Evolutionary conservation across 331 rosid species (phyloP), one percentile per base, ranked within the genome.

Genomic region (Stylosanthes scabra): DNA sequence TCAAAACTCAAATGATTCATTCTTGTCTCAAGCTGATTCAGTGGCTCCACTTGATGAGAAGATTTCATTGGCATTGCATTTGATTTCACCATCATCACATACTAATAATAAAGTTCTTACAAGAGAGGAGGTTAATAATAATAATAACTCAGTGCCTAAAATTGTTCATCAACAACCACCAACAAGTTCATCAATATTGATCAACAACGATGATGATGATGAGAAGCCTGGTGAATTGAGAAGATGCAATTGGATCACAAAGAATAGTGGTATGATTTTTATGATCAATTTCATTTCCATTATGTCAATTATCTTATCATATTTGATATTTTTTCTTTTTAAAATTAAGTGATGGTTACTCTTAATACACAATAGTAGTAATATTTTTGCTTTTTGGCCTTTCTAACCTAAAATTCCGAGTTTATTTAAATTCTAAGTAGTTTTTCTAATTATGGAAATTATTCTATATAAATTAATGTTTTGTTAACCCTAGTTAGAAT

Each of bases 211-310:
- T 34, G 5, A 34, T 34, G 39, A 80, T 71, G 74, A 20, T 20
- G 25, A 20, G 25, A 20, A 80, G 46, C 78, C 86, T 37, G 96
- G 80, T 41, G 98, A 95, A 62, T 60, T 90, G 67, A 90, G 47
- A 81, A 87, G 99, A 81, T 95, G 99, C 85, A 92, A 95, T 40
- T 95, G 99, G 99, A 87, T 95, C 72, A 92, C 97, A 55, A 85
- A 84, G 60, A 95, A 74, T 14, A 88, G 99, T 75, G 99, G 99
- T 92, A 86, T 74, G 82, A 34, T 34, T 34, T 20, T 20, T 34
- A 50, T 12, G 51, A 14, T 57, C 71, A 40, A 10, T 10, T 67
- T 65, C 40, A 20, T 20, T 57, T 74, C 59, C 34, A 14, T n/a
- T 65, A 20, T 20, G 25, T 11, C 28, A 37, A 55, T 59, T 40